These are phyloP conservation scores for Biscogniauxia sp. DNA, from an alignment of 2,329 filamentous ascomycete species.

Conservation along the genomic window DNA sequence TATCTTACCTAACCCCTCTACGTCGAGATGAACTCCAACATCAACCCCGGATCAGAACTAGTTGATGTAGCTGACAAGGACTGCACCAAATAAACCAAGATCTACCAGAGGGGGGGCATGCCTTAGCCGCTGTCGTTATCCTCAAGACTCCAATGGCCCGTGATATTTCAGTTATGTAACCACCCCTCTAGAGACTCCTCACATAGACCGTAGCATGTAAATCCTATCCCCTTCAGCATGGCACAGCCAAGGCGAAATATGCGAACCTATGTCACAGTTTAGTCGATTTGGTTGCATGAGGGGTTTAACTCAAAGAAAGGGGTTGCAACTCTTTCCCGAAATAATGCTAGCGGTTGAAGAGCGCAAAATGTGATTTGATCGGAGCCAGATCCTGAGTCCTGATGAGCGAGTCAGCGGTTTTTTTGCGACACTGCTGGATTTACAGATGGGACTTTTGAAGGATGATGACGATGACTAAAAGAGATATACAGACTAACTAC, in stretches of 20 bases:
- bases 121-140: neutral
- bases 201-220: neutral
- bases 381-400: neutral
- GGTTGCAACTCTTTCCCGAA: neutral
- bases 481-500: neutral
- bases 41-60: too few relatives aligned
- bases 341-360: neutral
- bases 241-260: neutral
- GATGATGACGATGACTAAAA: too few relatives aligned
- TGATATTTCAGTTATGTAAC: neutral
- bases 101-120: neutral
- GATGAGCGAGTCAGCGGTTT: neutral
- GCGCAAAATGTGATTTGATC: neutral
- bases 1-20: neutral
- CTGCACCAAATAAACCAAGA: neutral
- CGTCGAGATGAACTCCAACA: neutral
- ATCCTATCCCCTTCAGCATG: neutral
- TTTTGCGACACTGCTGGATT: neutral
- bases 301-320: neutral
- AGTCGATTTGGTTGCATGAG: neutral
- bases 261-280: neutral
- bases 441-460: neutral
- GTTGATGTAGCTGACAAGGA: neutral
- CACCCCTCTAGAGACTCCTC: neutral
- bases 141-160: neutral